Evolutionary conservation across 2,329 filamentous ascomycete genomes (phyloP).

Genomic region (Apiospora rasikravindrae): DNA sequence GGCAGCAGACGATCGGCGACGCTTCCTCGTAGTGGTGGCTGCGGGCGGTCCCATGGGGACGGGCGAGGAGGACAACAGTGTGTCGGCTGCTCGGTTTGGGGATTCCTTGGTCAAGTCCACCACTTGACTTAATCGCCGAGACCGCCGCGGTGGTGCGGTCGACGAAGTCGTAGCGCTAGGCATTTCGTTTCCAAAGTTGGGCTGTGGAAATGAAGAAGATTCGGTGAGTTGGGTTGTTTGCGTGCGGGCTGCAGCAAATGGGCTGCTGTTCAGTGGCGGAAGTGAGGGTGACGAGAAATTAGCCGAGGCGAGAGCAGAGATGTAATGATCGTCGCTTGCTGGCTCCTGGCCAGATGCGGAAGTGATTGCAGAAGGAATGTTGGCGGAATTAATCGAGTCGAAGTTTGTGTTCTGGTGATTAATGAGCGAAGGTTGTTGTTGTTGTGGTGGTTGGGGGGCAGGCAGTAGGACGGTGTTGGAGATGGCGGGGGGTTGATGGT

Average conservation of each 20-base stretch:
- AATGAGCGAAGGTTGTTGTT: not conserved
- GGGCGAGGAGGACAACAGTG: constrained; percentile 5
- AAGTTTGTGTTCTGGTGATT: not conserved
- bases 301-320: constrained; percentile 19
- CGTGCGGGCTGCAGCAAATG: not conserved
- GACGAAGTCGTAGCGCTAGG: not conserved
- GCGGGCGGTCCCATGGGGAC: constrained; percentile 12
- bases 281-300: constrained; percentile 21
- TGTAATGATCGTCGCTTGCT: constrained; percentile 17
- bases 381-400: not conserved
- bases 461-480: not conserved
- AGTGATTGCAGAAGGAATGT: not conserved
- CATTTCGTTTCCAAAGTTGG: constrained; percentile 1
- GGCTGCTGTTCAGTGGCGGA: constrained; percentile 13
- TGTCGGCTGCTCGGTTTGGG: not conserved
- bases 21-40: not conserved
- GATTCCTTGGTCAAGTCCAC: constrained; percentile 18
- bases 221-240: not conserved
- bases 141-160: not conserved
- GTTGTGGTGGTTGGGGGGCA: not conserved
- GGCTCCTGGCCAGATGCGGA: not conserved
- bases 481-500: constrained; percentile 2
- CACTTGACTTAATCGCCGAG: constrained; percentile 9
- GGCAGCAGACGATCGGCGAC: not conserved
- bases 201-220: not conserved